phyloP scores from a whole-genome alignment of 1,284 basidiomycete species.

The Leccinum pseudoinsigne region DNA sequence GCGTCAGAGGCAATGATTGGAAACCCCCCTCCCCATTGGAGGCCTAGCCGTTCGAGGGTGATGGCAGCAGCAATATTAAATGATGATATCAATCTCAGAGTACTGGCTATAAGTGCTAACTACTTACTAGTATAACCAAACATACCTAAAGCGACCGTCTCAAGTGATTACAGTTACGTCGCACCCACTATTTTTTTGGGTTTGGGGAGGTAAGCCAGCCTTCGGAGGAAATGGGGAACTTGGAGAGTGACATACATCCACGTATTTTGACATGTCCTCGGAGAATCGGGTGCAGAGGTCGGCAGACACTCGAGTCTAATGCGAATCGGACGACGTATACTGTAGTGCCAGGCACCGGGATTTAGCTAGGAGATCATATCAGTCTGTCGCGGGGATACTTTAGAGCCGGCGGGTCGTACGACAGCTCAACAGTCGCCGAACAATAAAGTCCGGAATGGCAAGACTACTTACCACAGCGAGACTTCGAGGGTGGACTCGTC shows the following conservation, averaged over 20 bases:
- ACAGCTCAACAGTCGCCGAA: neutral
- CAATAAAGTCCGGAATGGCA: neutral
- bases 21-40: neutral
- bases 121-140: neutral
- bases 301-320: neutral
- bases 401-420: neutral
- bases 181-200: neutral
- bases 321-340: neutral
- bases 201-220: neutral
- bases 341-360: neutral
- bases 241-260: neutral
- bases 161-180: neutral
- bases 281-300: neutral
- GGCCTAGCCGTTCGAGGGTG: neutral
- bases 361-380: neutral
- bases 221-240: conserved; percentile 4
- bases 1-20: neutral
- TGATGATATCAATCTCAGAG: neutral
- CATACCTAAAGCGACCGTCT: neutral
- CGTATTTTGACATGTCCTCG: neutral
- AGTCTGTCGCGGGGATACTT: conserved; percentile 3
- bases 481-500: neutral
- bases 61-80: neutral
- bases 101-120: neutral
- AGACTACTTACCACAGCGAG: neutral